A percentile compares a stretch with the other conserved stretches of the same genome.
Evolutionary conservation across 495 filamentous ascomycete species (phyloP).

Genomic region (Neurospora sp.): DNA sequence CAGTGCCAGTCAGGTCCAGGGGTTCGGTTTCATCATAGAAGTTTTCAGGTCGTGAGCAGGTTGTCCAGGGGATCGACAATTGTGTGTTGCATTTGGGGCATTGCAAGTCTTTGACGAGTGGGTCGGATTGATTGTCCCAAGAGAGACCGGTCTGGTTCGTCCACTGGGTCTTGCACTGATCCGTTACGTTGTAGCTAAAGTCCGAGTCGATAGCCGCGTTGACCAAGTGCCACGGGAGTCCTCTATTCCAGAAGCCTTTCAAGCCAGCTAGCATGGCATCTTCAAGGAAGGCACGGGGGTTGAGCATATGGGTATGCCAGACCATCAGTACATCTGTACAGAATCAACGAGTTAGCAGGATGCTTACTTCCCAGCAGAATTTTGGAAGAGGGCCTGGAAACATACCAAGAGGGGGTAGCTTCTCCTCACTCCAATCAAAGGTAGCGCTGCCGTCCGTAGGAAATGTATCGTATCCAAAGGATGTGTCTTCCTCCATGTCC

Average conservation of each 20-base stretch:
- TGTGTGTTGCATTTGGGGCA: constrained; percentile 46
- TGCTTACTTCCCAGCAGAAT: neutral
- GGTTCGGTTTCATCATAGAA: neutral
- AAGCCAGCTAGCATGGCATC: constrained; percentile 59
- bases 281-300: constrained; percentile 67
- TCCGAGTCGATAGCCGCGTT: constrained; percentile 52
- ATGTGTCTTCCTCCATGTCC: constrained; percentile 18
- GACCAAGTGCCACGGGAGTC: constrained; percentile 62
- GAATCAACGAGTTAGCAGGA: constrained; percentile 5
- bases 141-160: constrained; percentile 35
- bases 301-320: constrained; percentile 81
- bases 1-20: constrained; percentile 30
- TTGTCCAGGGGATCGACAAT: constrained; percentile 51
- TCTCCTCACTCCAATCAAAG: constrained; percentile 18
- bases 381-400: neutral
- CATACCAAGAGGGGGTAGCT: constrained; percentile 33
- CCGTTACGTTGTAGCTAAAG: constrained; percentile 50
- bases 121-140: constrained; percentile 52
- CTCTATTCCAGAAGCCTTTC: constrained; percentile 49
- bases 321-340: constrained; percentile 73
- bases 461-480: constrained; percentile 16
- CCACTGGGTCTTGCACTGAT: constrained; percentile 38
- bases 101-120: constrained; percentile 32
- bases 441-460: constrained; percentile 2
- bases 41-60: constrained; percentile 29